A percentile compares a stretch with the other conserved stretches of the same genome.
These are phyloP conservation scores for Plasmodium gaboni DNA, from an alignment of 169 alveolate genomes.

Conservation along the genomic window DNA sequence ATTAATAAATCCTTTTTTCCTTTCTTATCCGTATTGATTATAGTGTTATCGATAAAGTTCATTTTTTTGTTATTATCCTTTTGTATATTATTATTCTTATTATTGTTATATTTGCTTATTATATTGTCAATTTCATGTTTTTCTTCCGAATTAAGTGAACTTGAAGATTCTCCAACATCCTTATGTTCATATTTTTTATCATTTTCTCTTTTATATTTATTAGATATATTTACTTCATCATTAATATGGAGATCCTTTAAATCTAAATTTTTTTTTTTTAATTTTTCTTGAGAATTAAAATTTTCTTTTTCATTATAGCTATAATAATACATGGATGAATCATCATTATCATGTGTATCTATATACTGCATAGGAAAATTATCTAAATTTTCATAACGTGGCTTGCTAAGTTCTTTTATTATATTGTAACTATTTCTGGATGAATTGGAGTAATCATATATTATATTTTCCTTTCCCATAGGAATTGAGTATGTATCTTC, in stretches of 20 bases:
- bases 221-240: slow-evolving; percentile 7
- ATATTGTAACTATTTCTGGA: not conserved
- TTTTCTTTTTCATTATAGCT: slow-evolving; percentile 39
- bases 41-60: not conserved
- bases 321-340: slow-evolving; percentile 16
- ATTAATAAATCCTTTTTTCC: no score
- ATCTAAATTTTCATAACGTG: not conserved
- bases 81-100: slow-evolving; percentile 1
- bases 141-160: slow-evolving; percentile 17
- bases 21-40: not conserved
- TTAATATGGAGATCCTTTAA: slow-evolving; percentile 4
- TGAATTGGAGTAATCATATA: not conserved
- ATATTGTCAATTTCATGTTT: slow-evolving; percentile 14
- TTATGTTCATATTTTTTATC: not conserved
- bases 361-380: no score
- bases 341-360: not conserved
- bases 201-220: slow-evolving; percentile 10
- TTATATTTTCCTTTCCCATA: not conserved
- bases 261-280: slow-evolving; percentile 13
- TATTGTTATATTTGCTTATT: slow-evolving; percentile 16
- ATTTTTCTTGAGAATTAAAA: slow-evolving; percentile 10
- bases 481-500: slow-evolving; percentile 12
- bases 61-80: not conserved
- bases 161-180: slow-evolving; percentile 14
- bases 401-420: slow-evolving; percentile 1